Conservation (phyloP, 306 rosid genomes). For the Dryas octopetala region DNA sequence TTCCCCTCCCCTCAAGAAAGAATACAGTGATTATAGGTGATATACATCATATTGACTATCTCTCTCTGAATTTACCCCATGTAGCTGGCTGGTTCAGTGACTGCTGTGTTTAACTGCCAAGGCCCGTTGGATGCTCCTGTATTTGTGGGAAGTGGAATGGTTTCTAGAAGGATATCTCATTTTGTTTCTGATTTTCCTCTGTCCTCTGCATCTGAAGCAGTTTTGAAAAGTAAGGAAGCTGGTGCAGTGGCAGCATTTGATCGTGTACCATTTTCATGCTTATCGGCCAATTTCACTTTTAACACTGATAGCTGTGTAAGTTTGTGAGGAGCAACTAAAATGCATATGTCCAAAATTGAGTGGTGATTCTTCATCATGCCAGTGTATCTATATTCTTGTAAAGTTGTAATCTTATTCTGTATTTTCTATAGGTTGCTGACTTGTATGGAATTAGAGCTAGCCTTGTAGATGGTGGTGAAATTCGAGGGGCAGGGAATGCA, state of each 20-base stretch:
- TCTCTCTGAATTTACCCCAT: constrained; percentile 29
- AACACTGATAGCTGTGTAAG: constrained; percentile 91
- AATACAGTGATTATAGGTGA: not conserved
- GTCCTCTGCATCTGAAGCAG: constrained; percentile 73
- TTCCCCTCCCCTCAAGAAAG: not conserved
- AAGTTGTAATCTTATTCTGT: constrained; percentile 16
- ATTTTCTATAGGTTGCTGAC: constrained; percentile 75
- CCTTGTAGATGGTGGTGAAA: constrained; percentile 97
- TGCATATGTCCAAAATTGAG: not conserved
- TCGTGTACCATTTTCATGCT: constrained; percentile 80
- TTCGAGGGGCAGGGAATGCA: constrained; percentile 97
- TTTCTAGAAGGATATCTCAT: constrained; percentile 72
- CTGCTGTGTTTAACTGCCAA: constrained; percentile 96
- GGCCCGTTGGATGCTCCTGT: constrained; percentile 87
- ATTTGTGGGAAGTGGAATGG: constrained; percentile 96
- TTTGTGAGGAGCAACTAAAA: constrained; percentile 20
- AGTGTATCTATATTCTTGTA: constrained; percentile 28
- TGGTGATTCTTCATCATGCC: constrained; percentile 6
- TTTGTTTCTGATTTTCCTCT: constrained; percentile 51
- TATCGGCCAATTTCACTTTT: constrained; percentile 95
- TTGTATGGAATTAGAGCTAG: constrained; percentile 89
- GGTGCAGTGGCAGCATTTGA: constrained; percentile 96
- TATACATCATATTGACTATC: constrained; percentile 10
- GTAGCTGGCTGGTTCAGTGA: constrained; percentile 94
- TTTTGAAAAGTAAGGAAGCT: constrained; percentile 75